Base-by-base conservation (phyloP, 208 protist species). In the Sergeia podlipaevii region DNA sequence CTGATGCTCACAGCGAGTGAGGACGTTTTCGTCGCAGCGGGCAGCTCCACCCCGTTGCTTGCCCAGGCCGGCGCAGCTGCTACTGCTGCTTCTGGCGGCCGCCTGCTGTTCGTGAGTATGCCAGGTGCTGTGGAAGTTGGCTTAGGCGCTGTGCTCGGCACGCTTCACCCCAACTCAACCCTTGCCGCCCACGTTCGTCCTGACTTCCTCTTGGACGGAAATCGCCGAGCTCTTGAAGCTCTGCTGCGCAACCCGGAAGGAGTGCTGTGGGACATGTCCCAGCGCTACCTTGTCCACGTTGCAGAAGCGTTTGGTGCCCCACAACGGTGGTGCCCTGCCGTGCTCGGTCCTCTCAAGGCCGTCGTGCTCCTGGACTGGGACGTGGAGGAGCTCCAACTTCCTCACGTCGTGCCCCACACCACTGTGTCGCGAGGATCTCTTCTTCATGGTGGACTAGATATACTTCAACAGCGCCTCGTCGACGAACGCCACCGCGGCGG, bases 281-380 rank as follows among this genome's bases (percentile, higher is more conserved):
- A 64, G 34, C 26, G 49, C 11, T 74, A 74, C 49, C 44, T 21
- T 11, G 45, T 86, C 37, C 43, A 76, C 11, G 59, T 90, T 17
- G 36, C 52, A 20, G 60, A 77, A 48, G 61, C 75, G n/a, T 70
- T 56, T 56, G 38, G 53, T 33, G 36, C 13, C 24, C 1, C 29
- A 4, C 29, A 50, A 33, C 43, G 41, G 26, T 90, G 74, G 75
- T 58, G 41, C 33, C 82, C 82, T 0, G 72, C 69, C 10, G 64
- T 52, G 0, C 37, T 84, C 13, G 66, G 56, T 21, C 38, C 33
- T 1, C 37, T 90, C 33, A 56, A 64, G 10, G 82, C 75, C 13
- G 65, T 86, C 18, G 60, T 90, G 37, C 44, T 85, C 33, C 60
- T 90, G 23, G 71, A 90, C 64, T 90, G 77, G 76, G 42, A 79